Base-by-base conservation (phyloP, 495 filamentous ascomycete genomes). In the Penicillium canariense region DNA sequence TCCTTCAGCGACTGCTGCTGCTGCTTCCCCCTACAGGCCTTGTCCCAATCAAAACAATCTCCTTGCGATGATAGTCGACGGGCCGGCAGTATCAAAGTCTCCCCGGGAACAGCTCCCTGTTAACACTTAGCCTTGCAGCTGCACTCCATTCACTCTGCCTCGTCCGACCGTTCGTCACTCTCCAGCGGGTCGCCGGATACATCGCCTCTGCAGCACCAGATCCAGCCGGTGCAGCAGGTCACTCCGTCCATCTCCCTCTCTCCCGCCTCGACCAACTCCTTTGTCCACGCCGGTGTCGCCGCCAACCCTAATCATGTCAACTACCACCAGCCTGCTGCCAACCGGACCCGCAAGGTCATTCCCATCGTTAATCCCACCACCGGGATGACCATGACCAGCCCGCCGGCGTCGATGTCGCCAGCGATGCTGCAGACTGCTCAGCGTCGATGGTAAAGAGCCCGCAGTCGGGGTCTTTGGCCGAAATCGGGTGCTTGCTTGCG, bases 341-440 rank as follows among this genome's bases (percentile, higher is more conserved):
- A 88, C 52, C 89, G 95, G 68, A 84, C 87, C 59, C 89, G 93
- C 61, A 97, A 96, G 68, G 90, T 94, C 61, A 99, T 99, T 61
- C 95, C 94, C 15, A 99, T 99, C 69, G 87, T 99, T 74, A 96
- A 99, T 81, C 94, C 94, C 30, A 87, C 79, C 55, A 97, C 95
- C 28, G 91, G 94, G 56, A 83, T 93, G 73, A 84, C 83, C 58
- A 80, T 96, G 73, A 83, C 91, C 30, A 96, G 91, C 77, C 95
- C 94, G 59, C 93, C 94, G 3, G 87, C 83, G 45, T 96, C 90
- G 53, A 87, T 96, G 63, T 94, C 91, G 46, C 90, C 91, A 50
- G 85, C 78, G 67, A 81, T 90, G 77, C 87, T 93, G 87, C 88
- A 91, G 78, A 85, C 84, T 64, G 79, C 77, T 66, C 70, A 72